Conservation (phyloP, 2,329 filamentous ascomycete genomes). For the Fusarium sp. region DNA sequence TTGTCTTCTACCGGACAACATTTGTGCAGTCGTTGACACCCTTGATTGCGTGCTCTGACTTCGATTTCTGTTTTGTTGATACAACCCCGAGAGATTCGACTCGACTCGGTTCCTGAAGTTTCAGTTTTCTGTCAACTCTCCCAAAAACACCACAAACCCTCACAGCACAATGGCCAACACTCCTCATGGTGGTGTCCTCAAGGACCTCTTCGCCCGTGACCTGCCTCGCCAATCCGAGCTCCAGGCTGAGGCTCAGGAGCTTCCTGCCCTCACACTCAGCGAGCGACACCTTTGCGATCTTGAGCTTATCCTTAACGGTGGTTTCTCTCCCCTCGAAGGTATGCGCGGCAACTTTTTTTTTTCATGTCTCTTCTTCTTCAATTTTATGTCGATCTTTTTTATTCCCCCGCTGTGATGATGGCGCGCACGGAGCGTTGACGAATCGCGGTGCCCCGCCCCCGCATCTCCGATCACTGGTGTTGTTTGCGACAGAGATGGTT, state of each 20-base stretch:
- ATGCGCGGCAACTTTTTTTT: conserved; percentile 51
- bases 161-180: conserved; percentile 70
- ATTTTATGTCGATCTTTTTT: neutral
- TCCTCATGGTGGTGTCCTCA: conserved; percentile 92
- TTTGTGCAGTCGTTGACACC: conserved; percentile 42
- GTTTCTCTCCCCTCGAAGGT: conserved; percentile 98
- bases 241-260: conserved; percentile 82
- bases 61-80: conserved; percentile 24
- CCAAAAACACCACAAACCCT: conserved; percentile 13
- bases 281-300: conserved; percentile 98
- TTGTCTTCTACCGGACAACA: conserved; percentile 22
- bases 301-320: conserved; percentile 95
- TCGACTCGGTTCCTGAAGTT: conserved; percentile 21
- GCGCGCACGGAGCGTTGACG: conserved; percentile 25
- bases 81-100: conserved; percentile 22
- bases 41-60: conserved; percentile 51
- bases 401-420: conserved; percentile 29
- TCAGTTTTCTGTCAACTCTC: conserved; percentile 2
- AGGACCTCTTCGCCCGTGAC: conserved; percentile 97
- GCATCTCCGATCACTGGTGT: conserved; percentile 32
- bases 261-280: conserved; percentile 85
- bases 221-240: conserved; percentile 84
- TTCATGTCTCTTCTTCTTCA: neutral
- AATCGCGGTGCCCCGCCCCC: conserved; percentile 40
- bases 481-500: conserved; percentile 16